Conservation (phyloP, 192 early-diverging fungal species). For the Coemansia sp. region DNA sequence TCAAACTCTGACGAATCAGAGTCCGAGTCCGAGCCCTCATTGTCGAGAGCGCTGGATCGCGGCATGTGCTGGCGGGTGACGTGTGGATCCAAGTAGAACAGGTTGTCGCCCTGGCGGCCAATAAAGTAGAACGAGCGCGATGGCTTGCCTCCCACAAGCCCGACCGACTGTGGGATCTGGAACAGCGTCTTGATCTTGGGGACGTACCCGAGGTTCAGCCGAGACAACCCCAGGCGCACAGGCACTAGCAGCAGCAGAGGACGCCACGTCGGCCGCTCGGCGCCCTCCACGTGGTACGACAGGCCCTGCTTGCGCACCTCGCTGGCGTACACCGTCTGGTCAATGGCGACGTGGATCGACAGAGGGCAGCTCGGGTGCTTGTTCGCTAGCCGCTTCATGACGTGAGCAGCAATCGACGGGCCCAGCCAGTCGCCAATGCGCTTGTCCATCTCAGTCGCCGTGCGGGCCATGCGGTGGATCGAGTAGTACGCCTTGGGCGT, state of each 20-base stretch:
- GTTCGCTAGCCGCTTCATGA: slow-evolving; percentile 50
- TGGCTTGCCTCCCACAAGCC: slow-evolving; percentile 53
- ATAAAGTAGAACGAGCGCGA: slow-evolving; percentile 54
- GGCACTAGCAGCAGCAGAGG: slow-evolving; percentile 52
- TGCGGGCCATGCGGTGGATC: slow-evolving; percentile 54
- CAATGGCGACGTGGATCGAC: slow-evolving; percentile 51
- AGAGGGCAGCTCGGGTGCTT: slow-evolving; percentile 46
- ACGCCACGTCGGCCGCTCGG: slow-evolving; percentile 26
- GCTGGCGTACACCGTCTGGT: slow-evolving; percentile 53
- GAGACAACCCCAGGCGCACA: slow-evolving; percentile 53
- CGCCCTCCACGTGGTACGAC: slow-evolving; percentile 16
- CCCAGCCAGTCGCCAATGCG: slow-evolving; percentile 57
- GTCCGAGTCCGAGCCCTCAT: slow-evolving; percentile 25
- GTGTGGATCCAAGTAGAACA: slow-evolving; percentile 57
- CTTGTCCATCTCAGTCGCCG: slow-evolving; percentile 51
- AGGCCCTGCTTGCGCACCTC: slow-evolving; percentile 45
- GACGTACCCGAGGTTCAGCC: slow-evolving; percentile 44
- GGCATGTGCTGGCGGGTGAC: slow-evolving; percentile 50
- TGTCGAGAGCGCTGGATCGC: slow-evolving; percentile 13
- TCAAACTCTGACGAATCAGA: slow-evolving; percentile 51
- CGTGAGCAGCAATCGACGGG: slow-evolving; percentile 54
- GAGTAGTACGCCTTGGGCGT: slow-evolving; percentile 43
- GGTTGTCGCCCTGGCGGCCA: slow-evolving; percentile 46
- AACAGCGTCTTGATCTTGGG: slow-evolving; percentile 53
- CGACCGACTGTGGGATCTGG: slow-evolving; percentile 53